phyloP scores from a whole-genome alignment of 768 basidiomycete genomes.

The Tylopilus intermedius region DNA sequence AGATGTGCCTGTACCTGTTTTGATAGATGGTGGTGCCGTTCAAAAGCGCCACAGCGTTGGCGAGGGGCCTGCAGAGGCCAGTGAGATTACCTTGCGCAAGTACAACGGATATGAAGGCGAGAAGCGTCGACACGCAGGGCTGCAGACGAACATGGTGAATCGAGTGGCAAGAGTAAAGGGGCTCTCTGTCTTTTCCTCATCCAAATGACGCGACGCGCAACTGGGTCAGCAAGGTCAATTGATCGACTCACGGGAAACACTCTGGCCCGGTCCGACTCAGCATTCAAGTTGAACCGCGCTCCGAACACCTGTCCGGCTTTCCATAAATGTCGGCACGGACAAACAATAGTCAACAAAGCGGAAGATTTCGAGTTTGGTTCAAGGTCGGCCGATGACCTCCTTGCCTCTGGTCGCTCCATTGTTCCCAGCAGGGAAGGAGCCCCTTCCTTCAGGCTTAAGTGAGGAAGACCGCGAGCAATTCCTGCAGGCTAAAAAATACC shows the following conservation, averaged over 20 bases:
- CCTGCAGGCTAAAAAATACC: conserved; percentile 72
- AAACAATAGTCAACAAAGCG: conserved; percentile 20
- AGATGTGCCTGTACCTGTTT: conserved; percentile 38
- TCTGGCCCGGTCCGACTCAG: too few relatives aligned
- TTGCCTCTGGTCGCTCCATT: conserved; percentile 57
- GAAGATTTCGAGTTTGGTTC: conserved; percentile 7
- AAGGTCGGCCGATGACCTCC: conserved; percentile 14
- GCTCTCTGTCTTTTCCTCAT: not conserved
- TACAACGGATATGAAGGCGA: conserved; percentile 25
- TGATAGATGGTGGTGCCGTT: conserved; percentile 42
- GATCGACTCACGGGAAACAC: not conserved
- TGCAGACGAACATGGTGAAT: conserved; percentile 18
- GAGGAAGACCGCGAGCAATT: conserved; percentile 71
- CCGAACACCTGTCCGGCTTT: too few relatives aligned
- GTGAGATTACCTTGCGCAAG: conserved; percentile 31
- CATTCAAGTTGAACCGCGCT: too few relatives aligned
- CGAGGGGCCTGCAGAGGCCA: conserved; percentile 38
- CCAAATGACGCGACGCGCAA: conserved; percentile 30
- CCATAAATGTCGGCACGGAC: not conserved
- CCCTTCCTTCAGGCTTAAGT: conserved; percentile 76
- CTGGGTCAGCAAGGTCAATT: not conserved
- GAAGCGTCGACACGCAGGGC: not conserved
- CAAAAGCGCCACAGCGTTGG: conserved; percentile 35
- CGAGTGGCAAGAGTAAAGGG: not conserved
- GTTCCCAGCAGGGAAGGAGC: conserved; percentile 82